Evolutionary conservation across 305 asterid species (phyloP).

Genomic region (Fraxinus angustifolia): DNA sequence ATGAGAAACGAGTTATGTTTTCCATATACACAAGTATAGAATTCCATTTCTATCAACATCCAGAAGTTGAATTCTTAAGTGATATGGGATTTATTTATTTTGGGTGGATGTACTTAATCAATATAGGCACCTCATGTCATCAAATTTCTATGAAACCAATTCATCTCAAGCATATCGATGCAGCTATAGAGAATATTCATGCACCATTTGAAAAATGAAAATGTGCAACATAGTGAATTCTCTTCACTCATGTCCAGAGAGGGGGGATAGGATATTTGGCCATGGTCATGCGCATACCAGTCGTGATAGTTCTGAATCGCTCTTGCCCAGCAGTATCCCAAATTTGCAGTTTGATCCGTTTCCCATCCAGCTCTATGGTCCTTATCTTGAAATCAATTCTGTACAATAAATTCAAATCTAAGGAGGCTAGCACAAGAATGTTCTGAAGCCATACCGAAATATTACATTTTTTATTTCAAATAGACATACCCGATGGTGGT

Average conservation of each 20-base stretch:
- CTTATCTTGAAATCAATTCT: constrained; percentile 93
- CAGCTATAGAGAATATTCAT: not conserved
- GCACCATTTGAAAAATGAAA: not conserved
- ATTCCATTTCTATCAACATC: not conserved
- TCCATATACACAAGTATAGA: not conserved
- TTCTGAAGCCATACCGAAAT: not conserved
- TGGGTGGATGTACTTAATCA: not conserved
- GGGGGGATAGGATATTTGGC: not conserved
- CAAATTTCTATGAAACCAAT: not conserved
- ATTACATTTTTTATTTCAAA: constrained; percentile 10
- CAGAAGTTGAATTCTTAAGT: not conserved
- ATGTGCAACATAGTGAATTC: constrained; percentile 15
- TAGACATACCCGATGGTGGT: constrained; percentile 82
- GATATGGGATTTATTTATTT: not conserved
- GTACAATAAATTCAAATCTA: constrained; percentile 22
- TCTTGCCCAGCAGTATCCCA: constrained; percentile 98
- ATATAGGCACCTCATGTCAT: not conserved
- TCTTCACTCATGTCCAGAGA: constrained; percentile 4
- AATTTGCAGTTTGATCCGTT: constrained; percentile 79
- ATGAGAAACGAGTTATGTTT: not conserved
- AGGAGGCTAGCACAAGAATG: constrained; percentile 1
- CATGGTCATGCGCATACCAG: constrained; percentile 51
- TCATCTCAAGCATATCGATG: not conserved
- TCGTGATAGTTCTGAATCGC: constrained; percentile 89
- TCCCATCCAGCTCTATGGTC: constrained; percentile 83